Evolutionary conservation across 768 basidiomycete species (phyloP), one percentile per base, ranked within the genome.

Genomic region (Galerina marginata): DNA sequence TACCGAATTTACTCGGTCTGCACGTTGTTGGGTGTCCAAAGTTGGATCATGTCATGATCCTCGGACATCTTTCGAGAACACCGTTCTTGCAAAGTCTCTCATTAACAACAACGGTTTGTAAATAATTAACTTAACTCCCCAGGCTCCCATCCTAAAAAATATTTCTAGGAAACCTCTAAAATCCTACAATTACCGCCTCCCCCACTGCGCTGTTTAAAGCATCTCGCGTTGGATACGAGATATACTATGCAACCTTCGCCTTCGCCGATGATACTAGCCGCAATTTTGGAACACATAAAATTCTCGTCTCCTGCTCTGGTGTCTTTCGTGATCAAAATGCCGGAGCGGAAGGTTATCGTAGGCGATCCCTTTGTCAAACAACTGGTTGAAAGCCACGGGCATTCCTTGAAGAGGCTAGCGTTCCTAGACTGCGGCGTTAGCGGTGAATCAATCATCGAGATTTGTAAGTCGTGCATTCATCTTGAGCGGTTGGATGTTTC

Each of bases 21-120:
- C 88, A 91, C 69, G 70, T 92, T 26, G 68, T 90, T 29, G 79
- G 77, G 4, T 92, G 91, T 69, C 71, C 81, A 6, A 83, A 84
- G 59, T 69, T 89, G 37, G 80, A 85, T 45, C 87, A 91, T 63
- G 56, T 69, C 9, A 65, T 71, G 37, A 73, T 90, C 6, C 75
- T 92, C 36, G 74, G 72, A 14, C 72, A 81, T 20, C 71, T 82
- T 10, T 61, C 68, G 0, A 74, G 84, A 49, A 85, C 83, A 0
- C 89, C 89, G 0, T 67, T 75, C 6, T 77, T 92, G 10, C 83
- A 85, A 63, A 86, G 80, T 57, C 75, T 92, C 0, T 86, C 89
- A 1, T 75, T 91, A 29, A 86, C 86, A 14, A 79, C 82, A 45
- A 80, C 81, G 59, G 89, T 91, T 58, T 59, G 86, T 72, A 25